These are phyloP conservation scores for Stipa capillata DNA, from an alignment of 176 grass and related monocot genomes.

Conservation along the genomic window DNA sequence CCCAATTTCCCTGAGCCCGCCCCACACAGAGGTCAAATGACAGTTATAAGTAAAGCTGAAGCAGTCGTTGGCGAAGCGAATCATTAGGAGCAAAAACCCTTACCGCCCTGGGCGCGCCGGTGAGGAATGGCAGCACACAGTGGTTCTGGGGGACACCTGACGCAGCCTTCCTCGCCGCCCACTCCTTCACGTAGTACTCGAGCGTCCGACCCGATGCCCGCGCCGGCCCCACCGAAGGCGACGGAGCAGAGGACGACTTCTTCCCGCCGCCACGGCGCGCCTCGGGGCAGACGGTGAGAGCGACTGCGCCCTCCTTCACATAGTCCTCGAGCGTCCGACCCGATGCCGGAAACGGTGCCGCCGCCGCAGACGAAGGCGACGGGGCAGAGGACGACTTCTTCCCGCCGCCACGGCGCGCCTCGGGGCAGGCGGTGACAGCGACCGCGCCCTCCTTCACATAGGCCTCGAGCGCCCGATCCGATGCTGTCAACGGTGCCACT, in stretches of 20 bases:
- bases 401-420: neutral
- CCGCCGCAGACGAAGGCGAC: neutral
- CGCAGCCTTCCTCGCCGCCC: constrained; percentile 50
- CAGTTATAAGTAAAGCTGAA: neutral
- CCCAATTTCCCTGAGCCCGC: neutral
- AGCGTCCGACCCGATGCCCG: constrained; percentile 3
- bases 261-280: neutral
- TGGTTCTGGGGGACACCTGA: constrained; percentile 17
- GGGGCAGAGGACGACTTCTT: neutral
- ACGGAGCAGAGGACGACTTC: neutral
- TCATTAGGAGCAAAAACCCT: neutral
- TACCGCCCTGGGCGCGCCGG: constrained; percentile 45
- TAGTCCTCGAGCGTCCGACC: neutral
- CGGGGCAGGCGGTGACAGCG: neutral
- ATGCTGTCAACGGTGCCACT: neutral
- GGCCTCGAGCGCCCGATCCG: neutral
- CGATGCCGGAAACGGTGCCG: neutral
- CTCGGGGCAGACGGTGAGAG: neutral
- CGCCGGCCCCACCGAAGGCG: neutral
- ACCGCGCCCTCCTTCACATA: neutral
- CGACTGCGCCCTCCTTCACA: neutral
- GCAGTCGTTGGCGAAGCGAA: neutral
- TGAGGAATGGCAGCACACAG: constrained; percentile 62
- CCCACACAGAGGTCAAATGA: neutral
- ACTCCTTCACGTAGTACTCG: constrained; percentile 32